Evolutionary conservation across 345 rosid species (phyloP).

Genomic region (Citrus mangshanensis): DNA sequence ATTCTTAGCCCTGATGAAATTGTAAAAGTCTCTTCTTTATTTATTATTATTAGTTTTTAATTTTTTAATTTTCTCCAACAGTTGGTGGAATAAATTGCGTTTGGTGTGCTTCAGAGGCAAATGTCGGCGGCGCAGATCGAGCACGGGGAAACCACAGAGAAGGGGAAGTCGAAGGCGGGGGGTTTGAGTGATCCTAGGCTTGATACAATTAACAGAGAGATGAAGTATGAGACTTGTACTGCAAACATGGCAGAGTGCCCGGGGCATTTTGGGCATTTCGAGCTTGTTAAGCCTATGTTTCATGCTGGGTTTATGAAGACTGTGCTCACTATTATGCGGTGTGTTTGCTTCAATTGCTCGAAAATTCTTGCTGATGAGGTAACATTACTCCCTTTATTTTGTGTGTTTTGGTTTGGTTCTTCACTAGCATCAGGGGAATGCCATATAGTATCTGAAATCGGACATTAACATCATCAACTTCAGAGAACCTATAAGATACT

Average conservation of each 20-base stretch:
- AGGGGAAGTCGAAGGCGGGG: constrained; percentile 73
- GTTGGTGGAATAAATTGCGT: not conserved
- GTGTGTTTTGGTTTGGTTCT: not conserved
- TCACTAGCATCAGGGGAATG: not conserved
- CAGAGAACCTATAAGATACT: not conserved
- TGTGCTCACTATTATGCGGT: constrained; percentile 82
- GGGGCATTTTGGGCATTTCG: constrained; percentile 91
- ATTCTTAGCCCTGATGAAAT: constrained; percentile 94
- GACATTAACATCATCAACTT: not conserved
- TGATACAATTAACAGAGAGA: constrained; percentile 83
- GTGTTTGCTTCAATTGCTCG: constrained; percentile 93
- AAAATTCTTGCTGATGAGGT: constrained; percentile 90
- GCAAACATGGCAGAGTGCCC: constrained; percentile 97
- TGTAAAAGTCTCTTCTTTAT: constrained; percentile 38
- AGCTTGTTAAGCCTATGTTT: constrained; percentile 96
- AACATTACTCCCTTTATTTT: constrained; percentile 7
- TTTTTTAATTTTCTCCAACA: not conserved
- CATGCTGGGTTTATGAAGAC: constrained; percentile 92
- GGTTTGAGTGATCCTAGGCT: constrained; percentile 81
- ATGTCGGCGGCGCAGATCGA: constrained; percentile 84
- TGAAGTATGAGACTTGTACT: constrained; percentile 86
- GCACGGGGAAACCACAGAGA: constrained; percentile 82
- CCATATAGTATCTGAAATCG: not conserved
- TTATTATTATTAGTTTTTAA: too few relatives aligned
- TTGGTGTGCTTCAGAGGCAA: constrained; percentile 68